These are phyloP conservation scores for Fallopia convolvulus DNA, from an alignment of 148 eudicot genomes.

Conservation along the genomic window DNA sequence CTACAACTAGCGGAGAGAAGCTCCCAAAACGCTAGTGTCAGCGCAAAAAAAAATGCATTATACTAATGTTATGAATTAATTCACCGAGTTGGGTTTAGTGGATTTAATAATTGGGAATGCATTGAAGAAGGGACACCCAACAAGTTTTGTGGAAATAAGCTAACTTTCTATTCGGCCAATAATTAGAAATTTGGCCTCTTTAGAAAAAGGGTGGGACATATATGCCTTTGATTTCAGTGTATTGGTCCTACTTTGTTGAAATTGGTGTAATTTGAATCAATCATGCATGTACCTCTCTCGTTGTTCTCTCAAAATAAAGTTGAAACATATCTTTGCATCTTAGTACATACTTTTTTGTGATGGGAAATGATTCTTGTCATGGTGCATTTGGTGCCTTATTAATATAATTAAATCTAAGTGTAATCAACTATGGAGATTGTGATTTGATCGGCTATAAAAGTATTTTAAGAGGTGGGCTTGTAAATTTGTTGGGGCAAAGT, in stretches of 20 bases:
- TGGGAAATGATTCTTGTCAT: neutral
- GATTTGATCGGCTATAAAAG: neutral
- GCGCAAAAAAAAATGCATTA: no score
- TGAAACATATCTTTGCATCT: neutral
- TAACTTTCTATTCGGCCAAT: neutral
- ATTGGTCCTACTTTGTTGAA: constrained; percentile 7
- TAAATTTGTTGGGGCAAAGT: neutral
- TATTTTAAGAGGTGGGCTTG: neutral
- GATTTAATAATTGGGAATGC: neutral
- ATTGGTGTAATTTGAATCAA: constrained; percentile 2
- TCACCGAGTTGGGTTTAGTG: neutral
- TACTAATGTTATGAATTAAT: neutral
- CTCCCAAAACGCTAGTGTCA: no score
- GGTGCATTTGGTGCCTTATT: neutral
- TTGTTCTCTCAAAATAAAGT: neutral
- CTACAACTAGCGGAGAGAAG: no score
- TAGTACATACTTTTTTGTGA: neutral
- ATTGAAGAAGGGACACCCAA: constrained; percentile 2
- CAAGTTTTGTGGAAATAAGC: neutral
- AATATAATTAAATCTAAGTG: neutral
- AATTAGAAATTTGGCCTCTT: neutral
- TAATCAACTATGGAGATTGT: neutral
- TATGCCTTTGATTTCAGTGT: neutral
- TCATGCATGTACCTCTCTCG: neutral
- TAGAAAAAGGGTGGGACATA: neutral